phyloP scores from a whole-genome alignment of 345 rosid species.

The Eucalyptus urophylla region DNA sequence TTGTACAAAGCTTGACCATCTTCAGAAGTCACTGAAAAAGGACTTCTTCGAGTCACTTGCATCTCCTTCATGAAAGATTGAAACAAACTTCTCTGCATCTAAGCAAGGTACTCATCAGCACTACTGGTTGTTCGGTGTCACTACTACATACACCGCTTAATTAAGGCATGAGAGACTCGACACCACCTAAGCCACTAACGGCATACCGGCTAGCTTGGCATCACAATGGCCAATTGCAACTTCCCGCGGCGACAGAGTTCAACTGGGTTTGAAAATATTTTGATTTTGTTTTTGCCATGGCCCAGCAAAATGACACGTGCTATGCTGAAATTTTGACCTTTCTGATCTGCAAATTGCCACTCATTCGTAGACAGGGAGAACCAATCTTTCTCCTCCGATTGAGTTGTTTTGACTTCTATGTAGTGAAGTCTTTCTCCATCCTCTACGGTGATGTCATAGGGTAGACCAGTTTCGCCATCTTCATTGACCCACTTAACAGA shows the following conservation, averaged over 20 bases:
- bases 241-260: slow-evolving; percentile 58
- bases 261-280: slow-evolving; percentile 43
- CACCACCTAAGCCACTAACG: neutral
- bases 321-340: slow-evolving; percentile 47
- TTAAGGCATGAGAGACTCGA: neutral
- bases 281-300: slow-evolving; percentile 34
- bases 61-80: neutral
- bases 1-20: neutral
- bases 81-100: neutral
- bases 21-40: neutral
- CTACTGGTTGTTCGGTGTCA: neutral
- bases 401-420: slow-evolving; percentile 84
- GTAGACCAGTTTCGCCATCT: slow-evolving; percentile 62
- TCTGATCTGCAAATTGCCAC: slow-evolving; percentile 73
- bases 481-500: slow-evolving; percentile 74
- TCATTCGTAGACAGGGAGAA: slow-evolving; percentile 64
- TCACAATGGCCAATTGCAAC: slow-evolving; percentile 53
- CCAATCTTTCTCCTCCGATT: slow-evolving; percentile 62
- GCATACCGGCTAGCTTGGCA: slow-evolving; percentile 15
- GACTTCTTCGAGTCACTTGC: neutral
- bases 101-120: neutral
- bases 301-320: slow-evolving; percentile 45
- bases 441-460: slow-evolving; percentile 53
- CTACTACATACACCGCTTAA: neutral
- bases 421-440: slow-evolving; percentile 23